Evolutionary conservation across 495 filamentous ascomycete species (phyloP).

Genomic region (Copromyces sp.): DNA sequence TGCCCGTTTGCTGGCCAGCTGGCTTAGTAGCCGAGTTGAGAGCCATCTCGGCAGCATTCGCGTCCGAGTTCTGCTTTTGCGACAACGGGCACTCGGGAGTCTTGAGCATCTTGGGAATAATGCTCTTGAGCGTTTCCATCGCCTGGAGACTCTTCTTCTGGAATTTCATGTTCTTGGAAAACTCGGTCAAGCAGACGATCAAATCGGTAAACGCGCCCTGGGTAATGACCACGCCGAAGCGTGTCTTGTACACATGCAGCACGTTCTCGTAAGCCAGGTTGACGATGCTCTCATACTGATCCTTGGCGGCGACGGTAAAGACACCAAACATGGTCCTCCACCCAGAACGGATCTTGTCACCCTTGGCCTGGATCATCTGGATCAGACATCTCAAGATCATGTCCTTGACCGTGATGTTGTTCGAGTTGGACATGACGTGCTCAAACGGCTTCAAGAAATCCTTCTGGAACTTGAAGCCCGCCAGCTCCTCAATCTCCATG

Average conservation of each 20-base stretch:
- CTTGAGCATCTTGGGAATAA: slow-evolving; percentile 85
- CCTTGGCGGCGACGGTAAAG: slow-evolving; percentile 88
- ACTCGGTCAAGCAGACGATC: slow-evolving; percentile 91
- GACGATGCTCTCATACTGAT: slow-evolving; percentile 91
- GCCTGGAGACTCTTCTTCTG: slow-evolving; percentile 96
- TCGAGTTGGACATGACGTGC: slow-evolving; percentile 90
- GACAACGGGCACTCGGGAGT: slow-evolving; percentile 93
- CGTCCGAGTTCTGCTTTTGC: slow-evolving; percentile 29
- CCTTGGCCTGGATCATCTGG: slow-evolving; percentile 96
- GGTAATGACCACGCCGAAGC: slow-evolving; percentile 89
- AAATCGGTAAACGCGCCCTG: slow-evolving; percentile 96
- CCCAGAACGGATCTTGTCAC: slow-evolving; percentile 90
- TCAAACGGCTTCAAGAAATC: slow-evolving; percentile 98
- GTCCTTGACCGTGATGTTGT: slow-evolving; percentile 84
- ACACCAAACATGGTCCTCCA: slow-evolving; percentile 99
- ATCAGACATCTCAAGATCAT: slow-evolving; percentile 96
- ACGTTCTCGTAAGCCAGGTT: slow-evolving; percentile 95
- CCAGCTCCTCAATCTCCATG: slow-evolving; percentile 94
- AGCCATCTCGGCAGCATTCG: neutral
- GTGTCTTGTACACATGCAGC: slow-evolving; percentile 93
- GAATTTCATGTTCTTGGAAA: slow-evolving; percentile 95
- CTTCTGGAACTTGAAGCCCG: slow-evolving; percentile 99
- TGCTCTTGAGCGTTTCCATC: slow-evolving; percentile 86
- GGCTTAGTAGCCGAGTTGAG: slow-evolving; percentile 13
- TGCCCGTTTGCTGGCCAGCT: slow-evolving; percentile 37